Evolutionary conservation across 1,139 yeast genomes (phyloP).

Genomic region (Diutina ranongensis): DNA sequence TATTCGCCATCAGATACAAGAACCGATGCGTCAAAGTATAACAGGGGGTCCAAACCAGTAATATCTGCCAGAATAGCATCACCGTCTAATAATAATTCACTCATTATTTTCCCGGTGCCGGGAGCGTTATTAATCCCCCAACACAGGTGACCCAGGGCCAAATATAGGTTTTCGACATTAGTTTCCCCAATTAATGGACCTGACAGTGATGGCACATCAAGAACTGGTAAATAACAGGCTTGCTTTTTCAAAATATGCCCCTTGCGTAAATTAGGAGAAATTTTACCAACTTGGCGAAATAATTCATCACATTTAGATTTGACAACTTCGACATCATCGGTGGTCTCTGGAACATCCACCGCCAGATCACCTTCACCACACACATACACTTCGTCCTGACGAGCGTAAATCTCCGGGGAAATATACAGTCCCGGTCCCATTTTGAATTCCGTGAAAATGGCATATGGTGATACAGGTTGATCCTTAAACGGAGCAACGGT

Average conservation of each 20-base stretch:
- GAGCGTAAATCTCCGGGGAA: constrained; percentile 89
- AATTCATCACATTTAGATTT: constrained; percentile 81
- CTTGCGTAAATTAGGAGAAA: constrained; percentile 57
- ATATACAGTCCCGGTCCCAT: constrained; percentile 54
- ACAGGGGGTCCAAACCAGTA: constrained; percentile 70
- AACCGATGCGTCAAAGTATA: constrained; percentile 69
- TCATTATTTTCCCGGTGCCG: constrained; percentile 86
- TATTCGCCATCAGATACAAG: constrained; percentile 11
- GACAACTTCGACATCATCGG: constrained; percentile 87
- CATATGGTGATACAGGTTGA: constrained; percentile 75
- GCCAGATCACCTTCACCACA: constrained; percentile 96
- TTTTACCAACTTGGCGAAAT: constrained; percentile 68
- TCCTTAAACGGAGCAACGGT: constrained; percentile 72
- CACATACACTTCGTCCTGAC: constrained; percentile 91
- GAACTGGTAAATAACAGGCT: constrained; percentile 92
- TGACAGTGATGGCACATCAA: constrained; percentile 81
- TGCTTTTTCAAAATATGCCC: constrained; percentile 79
- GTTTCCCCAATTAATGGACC: constrained; percentile 95
- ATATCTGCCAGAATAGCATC: constrained; percentile 67
- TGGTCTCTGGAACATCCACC: constrained; percentile 85
- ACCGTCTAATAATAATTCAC: constrained; percentile 85
- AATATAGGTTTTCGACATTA: constrained; percentile 61
- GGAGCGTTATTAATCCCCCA: constrained; percentile 99
- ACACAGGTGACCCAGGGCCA: constrained; percentile 93
- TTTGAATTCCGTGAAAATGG: constrained; percentile 84